Base-by-base conservation (phyloP, 2,329 filamentous ascomycete genomes). In the Ascochyta rabiei region DNA sequence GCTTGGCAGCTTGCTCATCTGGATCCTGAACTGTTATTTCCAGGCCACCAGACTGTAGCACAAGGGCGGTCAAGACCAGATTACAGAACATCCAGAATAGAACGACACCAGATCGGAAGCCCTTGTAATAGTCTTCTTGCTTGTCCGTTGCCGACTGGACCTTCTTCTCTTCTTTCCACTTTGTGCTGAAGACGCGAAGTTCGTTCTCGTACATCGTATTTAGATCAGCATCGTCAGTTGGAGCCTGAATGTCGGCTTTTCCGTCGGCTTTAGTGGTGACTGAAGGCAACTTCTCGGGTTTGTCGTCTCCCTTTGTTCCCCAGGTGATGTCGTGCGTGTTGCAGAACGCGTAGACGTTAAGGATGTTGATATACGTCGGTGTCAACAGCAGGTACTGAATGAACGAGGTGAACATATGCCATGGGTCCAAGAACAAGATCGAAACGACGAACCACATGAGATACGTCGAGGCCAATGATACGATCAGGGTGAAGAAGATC, bases 341-440 rank as follows among this genome's bases (percentile, higher is more conserved):
- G 79, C 93, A 98, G 78, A 99, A 99, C 57, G 93, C 93, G 77
- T 98, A 99, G 53, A 99, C 95, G 81, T 98, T 99, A 68, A 99
- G 87, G 55, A 98, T 93, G 77, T 98, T 99, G 80, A 96, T 96
- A 79, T 96, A 99, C 0, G 93, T 96, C 0, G 95, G 95, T 0
- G 93, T 96, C 53, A 99, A 84, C 37, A 98, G 85, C 66, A 98
- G 87, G 75, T 99, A 99, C 84, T 98, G 95, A 43, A 92, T 76
- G 76, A 98, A 91, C 46, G 79, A 86, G n/a, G 95, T 98, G 75
- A 96, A 84, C 92, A 99, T 98, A 79, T 99, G 95, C 93, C 95
- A 99, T 4, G 95, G 95, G 74, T 99, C 95, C 76, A 98, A 87
- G 87, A 98, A 98, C 64, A 99, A 81, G 62, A 99, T 82, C 8